Percentiles rank a stretch among this genome's conserved stretches.
These are phyloP conservation scores for Cryptococcus hybrid DNA, from an alignment of 1,284 basidiomycete species.

Conservation along the genomic window DNA sequence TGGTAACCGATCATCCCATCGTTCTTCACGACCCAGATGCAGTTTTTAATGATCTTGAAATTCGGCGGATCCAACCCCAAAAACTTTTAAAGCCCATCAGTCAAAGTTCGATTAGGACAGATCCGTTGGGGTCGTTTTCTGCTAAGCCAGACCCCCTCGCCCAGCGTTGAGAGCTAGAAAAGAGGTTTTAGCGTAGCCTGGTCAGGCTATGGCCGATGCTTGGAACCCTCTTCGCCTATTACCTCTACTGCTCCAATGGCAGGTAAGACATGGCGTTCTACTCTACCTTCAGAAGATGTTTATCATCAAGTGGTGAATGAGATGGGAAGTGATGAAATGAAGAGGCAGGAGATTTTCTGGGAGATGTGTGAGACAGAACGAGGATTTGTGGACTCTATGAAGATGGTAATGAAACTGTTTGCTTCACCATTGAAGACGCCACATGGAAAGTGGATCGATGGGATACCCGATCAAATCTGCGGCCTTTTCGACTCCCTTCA, in stretches of 20 bases:
- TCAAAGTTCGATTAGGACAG: too few species aligned
- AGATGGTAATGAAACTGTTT: conserved; percentile 65
- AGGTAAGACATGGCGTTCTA: conserved; percentile 30
- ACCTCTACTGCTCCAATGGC: conserved; percentile 14
- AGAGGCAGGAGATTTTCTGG: conserved; percentile 66
- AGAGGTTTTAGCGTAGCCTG: conserved; percentile 33
- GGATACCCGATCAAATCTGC: conserved; percentile 65
- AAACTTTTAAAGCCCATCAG: too few species aligned
- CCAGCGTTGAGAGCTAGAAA: too few species aligned
- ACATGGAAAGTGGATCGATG: conserved; percentile 71
- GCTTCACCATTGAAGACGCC: conserved; percentile 67
- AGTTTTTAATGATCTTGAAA: too few species aligned
- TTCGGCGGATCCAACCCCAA: too few species aligned
- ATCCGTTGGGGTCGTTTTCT: too few species aligned
- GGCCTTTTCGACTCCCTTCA: conserved; percentile 80
- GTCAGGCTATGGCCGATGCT: conserved; percentile 36
- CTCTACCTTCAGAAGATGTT: conserved; percentile 19
- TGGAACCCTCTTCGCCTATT: conserved; percentile 20
- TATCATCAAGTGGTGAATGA: conserved; percentile 19
- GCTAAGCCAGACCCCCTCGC: too few species aligned
- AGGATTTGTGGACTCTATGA: conserved; percentile 64
- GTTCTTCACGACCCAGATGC: too few species aligned
- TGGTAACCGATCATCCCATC: too few species aligned
- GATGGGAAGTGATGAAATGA: conserved; percentile 56
- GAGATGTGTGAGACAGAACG: conserved; percentile 68